These are phyloP conservation scores for Hirsutella minnesotensis DNA, from an alignment of 2,329 filamentous ascomycete genomes.

Conservation along the genomic window DNA sequence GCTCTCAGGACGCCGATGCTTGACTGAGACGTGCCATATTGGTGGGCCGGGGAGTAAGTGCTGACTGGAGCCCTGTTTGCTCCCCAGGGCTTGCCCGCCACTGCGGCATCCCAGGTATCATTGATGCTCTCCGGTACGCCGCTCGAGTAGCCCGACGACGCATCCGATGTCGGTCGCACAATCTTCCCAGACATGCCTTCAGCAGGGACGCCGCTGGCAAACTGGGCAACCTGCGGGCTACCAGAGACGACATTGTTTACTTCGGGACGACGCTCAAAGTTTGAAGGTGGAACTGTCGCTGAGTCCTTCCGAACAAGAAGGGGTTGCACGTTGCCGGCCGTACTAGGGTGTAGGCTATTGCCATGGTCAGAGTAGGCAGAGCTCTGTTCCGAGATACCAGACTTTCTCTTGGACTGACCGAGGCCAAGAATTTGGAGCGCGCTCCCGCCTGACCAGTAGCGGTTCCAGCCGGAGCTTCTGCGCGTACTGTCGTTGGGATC, in stretches of 20 bases:
- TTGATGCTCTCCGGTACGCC: slow-evolving; percentile 53
- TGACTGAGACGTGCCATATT: slow-evolving; percentile 27
- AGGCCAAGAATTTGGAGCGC: slow-evolving; percentile 54
- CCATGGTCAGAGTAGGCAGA: slow-evolving; percentile 38
- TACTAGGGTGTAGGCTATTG: slow-evolving; percentile 11
- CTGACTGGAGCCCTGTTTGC: slow-evolving; percentile 38
- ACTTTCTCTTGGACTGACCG: slow-evolving; percentile 35
- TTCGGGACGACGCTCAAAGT: slow-evolving; percentile 49
- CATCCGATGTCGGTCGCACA: slow-evolving; percentile 41
- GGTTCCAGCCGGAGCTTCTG: slow-evolving; percentile 64
- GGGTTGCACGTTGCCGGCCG: background rate
- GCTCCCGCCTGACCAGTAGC: slow-evolving; percentile 66
- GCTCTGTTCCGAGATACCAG: slow-evolving; percentile 41
- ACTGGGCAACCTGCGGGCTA: slow-evolving; percentile 57
- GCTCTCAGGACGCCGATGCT: slow-evolving; percentile 18
- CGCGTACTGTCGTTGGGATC: slow-evolving; percentile 32
- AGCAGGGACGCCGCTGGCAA: slow-evolving; percentile 36
- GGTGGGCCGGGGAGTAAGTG: slow-evolving; percentile 34
- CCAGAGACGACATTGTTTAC: slow-evolving; percentile 56
- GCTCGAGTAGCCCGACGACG: slow-evolving; percentile 47
- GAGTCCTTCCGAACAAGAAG: slow-evolving; percentile 46
- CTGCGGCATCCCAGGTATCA: slow-evolving; percentile 41
- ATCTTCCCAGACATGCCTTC: slow-evolving; percentile 51
- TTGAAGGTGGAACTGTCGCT: slow-evolving; percentile 57
- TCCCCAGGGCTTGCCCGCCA: slow-evolving; percentile 34